Conservation (phyloP, 805 yeast genomes). For the Grigorovia transvaalensis region DNA sequence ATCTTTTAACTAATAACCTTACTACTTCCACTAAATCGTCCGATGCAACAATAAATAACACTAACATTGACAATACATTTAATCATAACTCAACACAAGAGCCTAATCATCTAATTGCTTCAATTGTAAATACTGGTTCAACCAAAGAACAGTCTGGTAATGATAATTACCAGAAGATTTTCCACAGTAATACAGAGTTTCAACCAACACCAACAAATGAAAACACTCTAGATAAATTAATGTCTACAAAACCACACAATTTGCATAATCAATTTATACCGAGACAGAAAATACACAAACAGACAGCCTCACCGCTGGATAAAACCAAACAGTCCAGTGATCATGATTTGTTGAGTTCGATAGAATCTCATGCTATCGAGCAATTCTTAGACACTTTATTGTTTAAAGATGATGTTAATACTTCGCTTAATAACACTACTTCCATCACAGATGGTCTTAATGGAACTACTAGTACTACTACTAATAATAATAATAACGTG, state of each 20-base stretch:
- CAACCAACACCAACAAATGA: neutral
- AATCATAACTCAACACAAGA: neutral
- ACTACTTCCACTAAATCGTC: too few relatives aligned
- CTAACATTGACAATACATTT: neutral
- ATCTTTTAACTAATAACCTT: too few relatives aligned
- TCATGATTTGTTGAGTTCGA: slow-evolving; percentile 19
- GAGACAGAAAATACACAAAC: neutral
- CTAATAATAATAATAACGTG: too few relatives aligned
- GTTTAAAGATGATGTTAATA: slow-evolving; percentile 3
- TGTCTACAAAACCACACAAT: neutral
- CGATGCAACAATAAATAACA: too few relatives aligned
- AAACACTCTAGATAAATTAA: neutral
- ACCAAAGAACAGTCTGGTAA: neutral
- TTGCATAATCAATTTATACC: neutral
- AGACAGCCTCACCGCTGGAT: neutral
- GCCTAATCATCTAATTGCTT: neutral
- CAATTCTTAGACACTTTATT: slow-evolving; percentile 23
- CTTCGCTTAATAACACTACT: neutral
- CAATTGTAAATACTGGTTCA: neutral
- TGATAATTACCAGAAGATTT: neutral
- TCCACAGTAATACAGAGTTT: too few relatives aligned
- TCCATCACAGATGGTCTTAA: neutral
- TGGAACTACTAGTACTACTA: too few relatives aligned
- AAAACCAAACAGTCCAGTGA: neutral
- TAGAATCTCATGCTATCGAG: slow-evolving; percentile 27